phyloP scores from a whole-genome alignment of 176 grass and related monocot species.

The Aegilops longissima region DNA sequence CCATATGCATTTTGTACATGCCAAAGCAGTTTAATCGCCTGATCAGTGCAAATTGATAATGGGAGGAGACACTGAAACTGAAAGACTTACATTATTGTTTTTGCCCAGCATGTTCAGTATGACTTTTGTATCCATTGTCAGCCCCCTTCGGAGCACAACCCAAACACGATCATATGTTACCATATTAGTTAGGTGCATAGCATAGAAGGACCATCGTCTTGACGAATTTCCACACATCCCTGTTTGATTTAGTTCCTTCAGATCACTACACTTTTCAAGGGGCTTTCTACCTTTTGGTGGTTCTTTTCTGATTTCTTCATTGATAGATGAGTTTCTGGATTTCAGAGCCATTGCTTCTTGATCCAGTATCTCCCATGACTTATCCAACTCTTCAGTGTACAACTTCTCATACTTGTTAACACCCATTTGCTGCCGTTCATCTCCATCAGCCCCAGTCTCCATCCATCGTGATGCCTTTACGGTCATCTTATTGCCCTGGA shows the following conservation, averaged over 20 bases:
- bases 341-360: constrained; percentile 37
- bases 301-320: constrained; percentile 37
- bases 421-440: constrained; percentile 35
- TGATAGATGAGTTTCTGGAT: constrained; percentile 36
- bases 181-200: constrained; percentile 63
- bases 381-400: constrained; percentile 26
- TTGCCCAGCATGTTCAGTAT: constrained; percentile 52
- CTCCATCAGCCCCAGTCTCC: constrained; percentile 43
- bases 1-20: neutral
- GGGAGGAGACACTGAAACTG: constrained; percentile 14
- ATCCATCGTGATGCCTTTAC: constrained; percentile 61
- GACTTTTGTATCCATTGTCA: constrained; percentile 53
- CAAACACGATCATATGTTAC: constrained; percentile 73
- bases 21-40: neutral
- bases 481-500: constrained; percentile 44
- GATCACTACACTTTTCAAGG: constrained; percentile 23
- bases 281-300: constrained; percentile 27
- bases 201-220: constrained; percentile 55
- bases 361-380: constrained; percentile 45
- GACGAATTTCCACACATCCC: constrained; percentile 19
- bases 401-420: constrained; percentile 47
- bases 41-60: constrained; percentile 27
- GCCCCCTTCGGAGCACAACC: constrained; percentile 44
- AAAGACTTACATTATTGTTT: constrained; percentile 61
- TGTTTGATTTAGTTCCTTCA: constrained; percentile 28